Evolutionary conservation across 305 asterid species (phyloP), one percentile per base, ranked within the genome.

Genomic region (Nicotiana rustica): DNA sequence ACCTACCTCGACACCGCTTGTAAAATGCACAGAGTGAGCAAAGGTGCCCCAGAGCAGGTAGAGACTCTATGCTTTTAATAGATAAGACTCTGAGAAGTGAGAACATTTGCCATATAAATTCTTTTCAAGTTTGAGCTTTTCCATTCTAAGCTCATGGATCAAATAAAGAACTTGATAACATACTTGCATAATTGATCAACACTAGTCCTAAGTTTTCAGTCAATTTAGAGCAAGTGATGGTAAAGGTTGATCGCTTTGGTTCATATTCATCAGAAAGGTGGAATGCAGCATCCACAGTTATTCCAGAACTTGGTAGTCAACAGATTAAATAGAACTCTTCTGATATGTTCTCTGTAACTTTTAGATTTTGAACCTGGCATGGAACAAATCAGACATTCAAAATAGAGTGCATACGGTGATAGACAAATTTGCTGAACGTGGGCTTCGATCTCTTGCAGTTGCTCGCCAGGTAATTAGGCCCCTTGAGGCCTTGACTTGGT

Each of bases 11-110:
- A 93, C 79, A 86, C 87, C 5, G 70, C 90, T 1, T 92, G 97
- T 38, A 90, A 89, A 29, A 89, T 92, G 98, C 97, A 93, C 80
- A 91, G 98, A 38, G 94, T 92, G 66, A 94, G 97, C 91, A 94
- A 94, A 92, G 98, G 97, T 25, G 97, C 97, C 6, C 97, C 97
- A 0, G 98, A 94, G 89, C 98, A 93, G 95, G 98, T 94, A 85
- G 9, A 4, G 61, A 47, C 66, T 78, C 38, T 68, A 14, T 52
- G 35, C 59, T 56, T 68, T 10, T 29, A 19, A 41, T 29, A 47
- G 25, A 61, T 65, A 57, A 73, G 21, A 29, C 49, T 77, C 12
- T 12, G 67, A 29, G 1, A 10, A 17, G 56, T 84, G 21, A 13
- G 33, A 67, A 36, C 68, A 21, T 62, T 62, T 21, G 4, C 67